Evolutionary conservation across 1,139 yeast species (phyloP).

Genomic region (Saccharomyces pastorianus): DNA sequence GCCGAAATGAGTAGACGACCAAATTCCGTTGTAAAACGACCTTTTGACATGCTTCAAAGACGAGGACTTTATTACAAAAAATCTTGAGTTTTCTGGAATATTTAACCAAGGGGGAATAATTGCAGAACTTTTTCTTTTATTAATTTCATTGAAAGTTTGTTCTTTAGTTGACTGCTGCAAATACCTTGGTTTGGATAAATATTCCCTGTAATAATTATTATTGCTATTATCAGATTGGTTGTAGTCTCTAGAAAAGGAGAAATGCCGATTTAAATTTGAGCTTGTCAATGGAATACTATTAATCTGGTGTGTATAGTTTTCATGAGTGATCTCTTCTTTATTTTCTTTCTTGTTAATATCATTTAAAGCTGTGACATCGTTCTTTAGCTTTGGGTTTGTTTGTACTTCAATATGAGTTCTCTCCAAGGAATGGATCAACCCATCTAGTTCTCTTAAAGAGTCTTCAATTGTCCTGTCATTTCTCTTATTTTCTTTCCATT

Average conservation of each 20-base stretch:
- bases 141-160: neutral
- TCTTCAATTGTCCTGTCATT: slow-evolving; percentile 13
- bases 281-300: neutral
- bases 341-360: neutral
- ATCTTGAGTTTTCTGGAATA: slow-evolving; percentile 34
- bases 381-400: neutral
- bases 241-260: neutral
- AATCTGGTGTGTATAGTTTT: neutral
- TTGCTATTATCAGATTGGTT: neutral
- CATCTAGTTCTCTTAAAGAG: slow-evolving; percentile 17
- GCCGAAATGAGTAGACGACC: slow-evolving; percentile 56
- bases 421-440: slow-evolving; percentile 4
- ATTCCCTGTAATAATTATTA: neutral
- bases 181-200: neutral
- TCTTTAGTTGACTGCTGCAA: neutral
- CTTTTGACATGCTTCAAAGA: slow-evolving; percentile 43
- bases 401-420: neutral
- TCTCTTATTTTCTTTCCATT: neutral
- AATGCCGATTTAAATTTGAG: neutral
- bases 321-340: neutral
- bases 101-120: slow-evolving; percentile 22
- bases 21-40: slow-evolving; percentile 42
- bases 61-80: slow-evolving; percentile 52
- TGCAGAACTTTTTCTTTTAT: slow-evolving; percentile 10
- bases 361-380: neutral